phyloP scores from a whole-genome alignment of 805 yeast species.

The Saturnispora zaruensis region DNA sequence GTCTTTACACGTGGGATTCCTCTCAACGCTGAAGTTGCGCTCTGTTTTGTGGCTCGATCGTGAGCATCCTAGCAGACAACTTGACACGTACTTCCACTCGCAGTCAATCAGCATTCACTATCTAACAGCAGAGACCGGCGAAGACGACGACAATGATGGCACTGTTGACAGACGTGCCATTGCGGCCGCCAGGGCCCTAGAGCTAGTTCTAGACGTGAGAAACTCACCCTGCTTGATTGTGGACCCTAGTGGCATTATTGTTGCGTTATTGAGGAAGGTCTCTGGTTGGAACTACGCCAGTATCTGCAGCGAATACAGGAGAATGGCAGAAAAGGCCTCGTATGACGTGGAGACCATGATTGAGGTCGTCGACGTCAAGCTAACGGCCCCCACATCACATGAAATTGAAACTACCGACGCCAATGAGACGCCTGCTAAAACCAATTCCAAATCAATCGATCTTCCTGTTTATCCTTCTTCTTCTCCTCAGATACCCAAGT shows the following conservation, averaged over 20 bases:
- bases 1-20: conserved; percentile 66
- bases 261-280: conserved; percentile 72
- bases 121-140: conserved; percentile 23
- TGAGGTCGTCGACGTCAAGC: conserved; percentile 38
- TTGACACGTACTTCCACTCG: conserved; percentile 55
- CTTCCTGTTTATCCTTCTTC: not conserved
- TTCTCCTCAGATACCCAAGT: conserved; percentile 61
- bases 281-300: conserved; percentile 88
- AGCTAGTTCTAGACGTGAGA: conserved; percentile 50
- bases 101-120: conserved; percentile 45
- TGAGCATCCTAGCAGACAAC: conserved; percentile 70
- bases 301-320: conserved; percentile 74
- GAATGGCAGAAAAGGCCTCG: conserved; percentile 61
- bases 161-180: conserved; percentile 32
- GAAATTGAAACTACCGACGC: conserved; percentile 41
- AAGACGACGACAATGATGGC: conserved; percentile 16
- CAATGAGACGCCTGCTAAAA: conserved; percentile 10
- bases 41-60: conserved; percentile 73
- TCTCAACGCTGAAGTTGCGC: conserved; percentile 61
- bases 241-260: conserved; percentile 70
- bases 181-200: conserved; percentile 57
- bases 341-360: conserved; percentile 76
- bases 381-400: conserved; percentile 22
- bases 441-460: not conserved
- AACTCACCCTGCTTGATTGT: conserved; percentile 66